A percentile compares a stretch with the other conserved stretches of the same genome.
phyloP scores from a whole-genome alignment of 208 protist genomes.

The Acanthamoeba triangularis region DNA sequence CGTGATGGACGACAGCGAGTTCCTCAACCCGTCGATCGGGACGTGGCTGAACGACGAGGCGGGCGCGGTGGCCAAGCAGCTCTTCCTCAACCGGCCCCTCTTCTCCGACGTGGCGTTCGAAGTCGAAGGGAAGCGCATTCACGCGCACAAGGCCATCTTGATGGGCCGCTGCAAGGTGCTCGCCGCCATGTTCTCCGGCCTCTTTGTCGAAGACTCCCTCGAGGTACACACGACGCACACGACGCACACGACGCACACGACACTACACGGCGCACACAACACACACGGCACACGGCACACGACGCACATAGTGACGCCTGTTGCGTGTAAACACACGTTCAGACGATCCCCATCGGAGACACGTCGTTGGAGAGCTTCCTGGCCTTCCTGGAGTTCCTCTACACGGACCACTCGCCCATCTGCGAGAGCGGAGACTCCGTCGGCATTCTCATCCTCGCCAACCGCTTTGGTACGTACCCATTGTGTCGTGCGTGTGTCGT shows the following conservation, averaged over 20 bases:
- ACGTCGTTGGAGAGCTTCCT: constrained; percentile 73
- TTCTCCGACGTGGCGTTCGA: constrained; percentile 73
- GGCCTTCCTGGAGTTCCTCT: constrained; percentile 78
- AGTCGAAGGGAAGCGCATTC: constrained; percentile 21
- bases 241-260: background rate
- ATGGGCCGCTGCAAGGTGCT: constrained; percentile 21
- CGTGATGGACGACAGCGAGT: constrained; percentile 70
- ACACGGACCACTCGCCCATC: constrained; percentile 77
- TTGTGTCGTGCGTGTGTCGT: background rate
- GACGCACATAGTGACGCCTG: background rate
- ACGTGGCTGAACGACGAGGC: constrained; percentile 79
- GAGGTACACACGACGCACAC: background rate
- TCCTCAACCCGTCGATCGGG: constrained; percentile 79
- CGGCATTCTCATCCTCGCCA: constrained; percentile 72
- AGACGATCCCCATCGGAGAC: constrained; percentile 61
- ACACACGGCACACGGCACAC: too few species aligned
- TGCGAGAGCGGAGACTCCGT: constrained; percentile 54
- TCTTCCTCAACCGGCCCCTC: constrained; percentile 72
- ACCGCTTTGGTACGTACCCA: constrained; percentile 5
- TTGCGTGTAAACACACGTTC: background rate
- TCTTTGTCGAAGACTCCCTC: constrained; percentile 46
- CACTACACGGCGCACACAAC: background rate
- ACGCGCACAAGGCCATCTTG: constrained; percentile 67
- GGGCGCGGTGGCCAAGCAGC: constrained; percentile 43
- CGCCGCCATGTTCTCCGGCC: constrained; percentile 56